Conservation (phyloP, 345 rosid genomes). For the Eucalyptus cladocalyx region DNA sequence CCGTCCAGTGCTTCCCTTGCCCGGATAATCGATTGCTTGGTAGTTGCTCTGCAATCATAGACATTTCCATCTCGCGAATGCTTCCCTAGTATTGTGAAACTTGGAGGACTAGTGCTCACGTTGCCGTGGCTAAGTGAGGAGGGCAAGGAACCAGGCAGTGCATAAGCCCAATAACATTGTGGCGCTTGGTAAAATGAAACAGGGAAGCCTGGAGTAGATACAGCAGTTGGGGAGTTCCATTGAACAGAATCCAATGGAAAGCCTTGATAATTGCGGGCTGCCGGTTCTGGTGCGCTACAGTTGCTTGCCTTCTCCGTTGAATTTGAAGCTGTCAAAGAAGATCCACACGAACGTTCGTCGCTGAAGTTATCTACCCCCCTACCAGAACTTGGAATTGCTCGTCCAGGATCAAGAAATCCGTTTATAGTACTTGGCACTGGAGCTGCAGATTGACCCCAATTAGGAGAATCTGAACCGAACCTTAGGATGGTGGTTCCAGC, state of each 20-base stretch:
- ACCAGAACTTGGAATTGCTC: neutral
- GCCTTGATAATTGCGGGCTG: neutral
- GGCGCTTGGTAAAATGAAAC: conserved; percentile 35
- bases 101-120: neutral
- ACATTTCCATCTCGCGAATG: conserved; percentile 41
- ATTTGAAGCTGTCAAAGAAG: conserved; percentile 13
- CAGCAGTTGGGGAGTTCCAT: neutral
- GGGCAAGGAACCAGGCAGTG: neutral
- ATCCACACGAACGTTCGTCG: conserved; percentile 14
- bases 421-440: conserved; percentile 5
- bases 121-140: neutral
- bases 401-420: conserved; percentile 8
- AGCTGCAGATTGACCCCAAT: conserved; percentile 13
- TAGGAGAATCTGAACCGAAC: conserved; percentile 43
- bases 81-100: conserved; percentile 34
- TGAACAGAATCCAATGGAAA: neutral
- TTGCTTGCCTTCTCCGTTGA: neutral
- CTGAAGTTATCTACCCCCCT: neutral
- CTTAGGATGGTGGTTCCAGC: conserved; percentile 16
- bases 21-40: conserved; percentile 7
- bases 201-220: conserved; percentile 6
- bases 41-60: conserved; percentile 14
- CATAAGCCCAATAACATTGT: conserved; percentile 26
- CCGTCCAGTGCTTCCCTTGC: neutral
- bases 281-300: neutral